These are phyloP conservation scores for Glycine soja DNA, from an alignment of 306 rosid species.

Conservation along the genomic window DNA sequence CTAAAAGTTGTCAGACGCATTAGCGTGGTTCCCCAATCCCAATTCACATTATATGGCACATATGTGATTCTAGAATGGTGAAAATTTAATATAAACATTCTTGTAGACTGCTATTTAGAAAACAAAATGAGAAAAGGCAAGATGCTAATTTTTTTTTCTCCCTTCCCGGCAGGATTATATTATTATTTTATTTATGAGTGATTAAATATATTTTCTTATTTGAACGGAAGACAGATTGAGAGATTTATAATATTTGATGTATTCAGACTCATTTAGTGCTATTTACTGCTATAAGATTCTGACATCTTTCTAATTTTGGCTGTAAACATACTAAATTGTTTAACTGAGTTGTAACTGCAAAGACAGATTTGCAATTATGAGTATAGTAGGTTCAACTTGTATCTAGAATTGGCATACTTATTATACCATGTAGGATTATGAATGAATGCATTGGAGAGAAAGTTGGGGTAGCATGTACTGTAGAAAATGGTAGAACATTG, in stretches of 20 bases:
- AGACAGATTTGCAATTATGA: no score
- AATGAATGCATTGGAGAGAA: constrained; percentile 2
- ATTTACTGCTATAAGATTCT: constrained; percentile 7
- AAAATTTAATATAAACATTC: not conserved
- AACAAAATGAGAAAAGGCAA: constrained; percentile 1
- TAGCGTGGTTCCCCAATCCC: not conserved
- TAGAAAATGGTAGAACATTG: not conserved
- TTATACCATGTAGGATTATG: not conserved
- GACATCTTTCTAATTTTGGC: constrained; percentile 24
- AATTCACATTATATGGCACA: not conserved
- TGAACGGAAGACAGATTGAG: constrained; percentile 6
- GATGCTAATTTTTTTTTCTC: not conserved
- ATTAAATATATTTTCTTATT: constrained; percentile 6
- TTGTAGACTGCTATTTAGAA: not conserved
- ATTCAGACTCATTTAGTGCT: not conserved
- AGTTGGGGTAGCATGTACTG: not conserved
- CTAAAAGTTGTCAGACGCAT: not conserved
- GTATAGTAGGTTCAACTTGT: not conserved
- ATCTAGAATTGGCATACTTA: not conserved
- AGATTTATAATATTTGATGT: constrained; percentile 33
- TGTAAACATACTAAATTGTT: constrained; percentile 22
- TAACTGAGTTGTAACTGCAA: constrained; percentile 12
- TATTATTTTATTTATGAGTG: not conserved
- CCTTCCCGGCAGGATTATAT: not conserved
- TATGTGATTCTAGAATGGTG: not conserved